Conservation (phyloP, 257 asterid species). For the Fraxinus pennsylvanica region DNA sequence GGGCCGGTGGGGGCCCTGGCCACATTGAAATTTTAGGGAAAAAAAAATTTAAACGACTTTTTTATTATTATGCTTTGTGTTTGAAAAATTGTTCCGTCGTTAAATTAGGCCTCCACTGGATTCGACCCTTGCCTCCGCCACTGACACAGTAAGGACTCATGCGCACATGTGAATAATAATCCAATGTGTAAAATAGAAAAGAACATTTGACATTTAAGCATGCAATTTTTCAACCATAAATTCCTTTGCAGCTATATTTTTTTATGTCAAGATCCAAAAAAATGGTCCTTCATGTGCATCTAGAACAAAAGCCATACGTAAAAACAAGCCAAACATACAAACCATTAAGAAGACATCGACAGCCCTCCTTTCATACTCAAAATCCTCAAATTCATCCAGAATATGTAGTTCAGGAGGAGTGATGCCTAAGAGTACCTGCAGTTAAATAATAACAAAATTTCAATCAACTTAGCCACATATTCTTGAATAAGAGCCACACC, state of each 20-base stretch:
- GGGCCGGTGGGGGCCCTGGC: no score
- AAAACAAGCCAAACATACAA: constrained; percentile 21
- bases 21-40: no score
- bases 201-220: background rate
- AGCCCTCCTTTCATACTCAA: constrained; percentile 71
- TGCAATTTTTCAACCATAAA: background rate
- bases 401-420: constrained; percentile 72
- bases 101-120: no score
- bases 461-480: background rate
- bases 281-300: background rate
- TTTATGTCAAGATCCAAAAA: background rate
- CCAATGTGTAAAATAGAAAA: background rate
- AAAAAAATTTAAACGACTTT: no score
- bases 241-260: background rate
- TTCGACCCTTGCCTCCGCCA: background rate
- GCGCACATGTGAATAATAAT: background rate
- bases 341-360: constrained; percentile 62
- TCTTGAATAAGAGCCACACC: constrained; percentile 8
- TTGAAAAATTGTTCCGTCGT: no score
- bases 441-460: constrained; percentile 6
- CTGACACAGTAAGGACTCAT: background rate
- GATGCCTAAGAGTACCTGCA: constrained; percentile 70
- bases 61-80: no score
- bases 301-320: background rate
- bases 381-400: constrained; percentile 75